These are phyloP conservation scores for Prinsepia uniflora DNA, from an alignment of 306 rosid genomes.

Conservation along the genomic window DNA sequence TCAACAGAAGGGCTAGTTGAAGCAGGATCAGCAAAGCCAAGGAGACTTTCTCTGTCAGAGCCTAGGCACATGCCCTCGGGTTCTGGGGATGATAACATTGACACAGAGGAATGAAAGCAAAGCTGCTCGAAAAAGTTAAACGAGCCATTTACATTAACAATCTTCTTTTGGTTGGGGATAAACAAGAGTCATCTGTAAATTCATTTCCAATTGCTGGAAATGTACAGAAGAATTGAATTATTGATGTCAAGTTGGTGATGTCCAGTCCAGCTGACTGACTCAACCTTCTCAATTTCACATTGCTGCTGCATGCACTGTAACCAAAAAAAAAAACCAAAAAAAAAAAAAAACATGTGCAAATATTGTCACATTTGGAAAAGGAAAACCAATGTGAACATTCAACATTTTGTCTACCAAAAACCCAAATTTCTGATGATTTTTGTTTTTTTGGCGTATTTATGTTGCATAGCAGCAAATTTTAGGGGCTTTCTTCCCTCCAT, in stretches of 20 bases:
- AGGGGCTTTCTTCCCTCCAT: conserved; percentile 26
- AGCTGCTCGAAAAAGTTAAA: conserved; percentile 23
- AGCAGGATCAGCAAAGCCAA: conserved; percentile 60
- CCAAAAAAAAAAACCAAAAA: not conserved
- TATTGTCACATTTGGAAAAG: conserved; percentile 71
- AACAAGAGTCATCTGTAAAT: conserved; percentile 74
- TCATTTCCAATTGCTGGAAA: conserved; percentile 72
- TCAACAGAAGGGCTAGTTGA: conserved; percentile 81
- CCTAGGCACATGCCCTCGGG: conserved; percentile 62
- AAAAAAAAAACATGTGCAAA: conserved; percentile 38
- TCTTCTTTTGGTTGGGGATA: conserved; percentile 44
- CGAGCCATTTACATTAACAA: conserved; percentile 49
- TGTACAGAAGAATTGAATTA: conserved; percentile 43
- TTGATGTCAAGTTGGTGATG: conserved; percentile 55
- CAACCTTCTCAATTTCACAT: conserved; percentile 59
- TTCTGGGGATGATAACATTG: conserved; percentile 56
- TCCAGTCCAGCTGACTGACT: conserved; percentile 61
- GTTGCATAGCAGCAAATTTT: conserved; percentile 19
- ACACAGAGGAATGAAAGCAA: conserved; percentile 65
- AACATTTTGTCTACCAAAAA: conserved; percentile 36
- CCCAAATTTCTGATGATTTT: conserved; percentile 32
- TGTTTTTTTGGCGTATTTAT: conserved; percentile 9
- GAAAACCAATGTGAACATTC: conserved; percentile 65
- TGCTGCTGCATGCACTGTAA: conserved; percentile 47
- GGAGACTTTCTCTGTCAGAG: conserved; percentile 80